Conservation (phyloP, 2,329 filamentous ascomycete genomes). For the Cadophora sp. region DNA sequence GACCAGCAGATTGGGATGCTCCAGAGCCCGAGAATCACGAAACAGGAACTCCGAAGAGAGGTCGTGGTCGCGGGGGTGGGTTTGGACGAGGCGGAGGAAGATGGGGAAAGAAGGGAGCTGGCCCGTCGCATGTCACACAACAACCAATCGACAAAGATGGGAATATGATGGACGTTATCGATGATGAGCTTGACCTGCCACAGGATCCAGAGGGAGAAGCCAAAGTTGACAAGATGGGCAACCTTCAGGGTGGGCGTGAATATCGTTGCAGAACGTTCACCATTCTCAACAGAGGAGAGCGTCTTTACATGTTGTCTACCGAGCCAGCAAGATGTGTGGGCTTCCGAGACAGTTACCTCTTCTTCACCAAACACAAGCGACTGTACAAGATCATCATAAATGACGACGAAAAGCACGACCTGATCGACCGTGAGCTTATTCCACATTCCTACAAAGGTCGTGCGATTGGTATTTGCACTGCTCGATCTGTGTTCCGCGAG, state of each 20-base stretch:
- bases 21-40: slow-evolving; percentile 56
- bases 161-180: slow-evolving; percentile 85
- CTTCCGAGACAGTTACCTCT: slow-evolving; percentile 96
- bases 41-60: slow-evolving; percentile 58
- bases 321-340: slow-evolving; percentile 96
- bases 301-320: slow-evolving; percentile 98
- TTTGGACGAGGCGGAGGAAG: slow-evolving; percentile 61
- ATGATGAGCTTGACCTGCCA: slow-evolving; percentile 90
- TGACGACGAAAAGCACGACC: slow-evolving; percentile 94
- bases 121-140: slow-evolving; percentile 76
- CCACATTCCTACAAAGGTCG: slow-evolving; percentile 98
- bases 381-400: slow-evolving; percentile 98
- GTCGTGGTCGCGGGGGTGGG: slow-evolving; percentile 67
- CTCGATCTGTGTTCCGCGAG: slow-evolving; percentile 94
- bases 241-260: slow-evolving; percentile 82
- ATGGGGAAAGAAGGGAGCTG: slow-evolving; percentile 70
- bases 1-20: slow-evolving; percentile 78
- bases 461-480: slow-evolving; percentile 95
- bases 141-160: slow-evolving; percentile 94
- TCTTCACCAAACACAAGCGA: slow-evolving; percentile 97
- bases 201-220: slow-evolving; percentile 87
- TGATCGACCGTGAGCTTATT: slow-evolving; percentile 95
- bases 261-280: slow-evolving; percentile 97
- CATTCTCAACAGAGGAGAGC: slow-evolving; percentile 79
- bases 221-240: slow-evolving; percentile 91